Conservation (phyloP, 805 yeast species). For the Schizosaccharomyces osmophilus region DNA sequence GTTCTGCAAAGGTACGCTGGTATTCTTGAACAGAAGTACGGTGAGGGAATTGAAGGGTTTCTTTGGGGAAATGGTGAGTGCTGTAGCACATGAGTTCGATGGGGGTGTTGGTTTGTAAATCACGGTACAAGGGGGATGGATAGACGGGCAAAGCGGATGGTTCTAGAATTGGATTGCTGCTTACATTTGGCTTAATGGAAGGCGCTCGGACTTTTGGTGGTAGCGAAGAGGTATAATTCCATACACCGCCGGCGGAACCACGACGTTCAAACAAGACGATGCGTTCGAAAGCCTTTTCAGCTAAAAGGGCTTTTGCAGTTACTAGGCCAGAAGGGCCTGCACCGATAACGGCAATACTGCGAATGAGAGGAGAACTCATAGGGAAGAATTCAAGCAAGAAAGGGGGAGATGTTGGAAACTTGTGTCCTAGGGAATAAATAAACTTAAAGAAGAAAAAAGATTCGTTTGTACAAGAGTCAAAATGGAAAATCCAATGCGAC, state of each 20-base stretch:
- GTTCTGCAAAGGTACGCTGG: neutral
- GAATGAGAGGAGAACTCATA: neutral
- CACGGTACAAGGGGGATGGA: slow-evolving; percentile 30
- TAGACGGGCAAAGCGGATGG: neutral
- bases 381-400: neutral
- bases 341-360: slow-evolving; percentile 39
- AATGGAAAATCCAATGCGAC: too few relatives aligned
- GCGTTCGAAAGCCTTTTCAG: slow-evolving; percentile 21
- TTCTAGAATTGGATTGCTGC: neutral
- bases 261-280: slow-evolving; percentile 37
- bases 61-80: slow-evolving; percentile 20
- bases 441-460: too few relatives aligned
- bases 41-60: slow-evolving; percentile 12
- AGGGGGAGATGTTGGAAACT: too few relatives aligned
- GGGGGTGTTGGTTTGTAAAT: slow-evolving; percentile 43
- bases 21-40: neutral
- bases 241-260: slow-evolving; percentile 40
- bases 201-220: neutral
- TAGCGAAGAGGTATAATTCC: slow-evolving; percentile 29
- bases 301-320: slow-evolving; percentile 34
- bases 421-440: too few relatives aligned
- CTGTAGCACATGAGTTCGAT: slow-evolving; percentile 39
- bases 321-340: slow-evolving; percentile 60
- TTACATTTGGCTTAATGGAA: neutral
- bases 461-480: too few relatives aligned